A percentile compares a stretch with the other conserved stretches of the same genome.
Conservation (phyloP, 2,329 filamentous ascomycete genomes). For the Colletotrichum lupini region DNA sequence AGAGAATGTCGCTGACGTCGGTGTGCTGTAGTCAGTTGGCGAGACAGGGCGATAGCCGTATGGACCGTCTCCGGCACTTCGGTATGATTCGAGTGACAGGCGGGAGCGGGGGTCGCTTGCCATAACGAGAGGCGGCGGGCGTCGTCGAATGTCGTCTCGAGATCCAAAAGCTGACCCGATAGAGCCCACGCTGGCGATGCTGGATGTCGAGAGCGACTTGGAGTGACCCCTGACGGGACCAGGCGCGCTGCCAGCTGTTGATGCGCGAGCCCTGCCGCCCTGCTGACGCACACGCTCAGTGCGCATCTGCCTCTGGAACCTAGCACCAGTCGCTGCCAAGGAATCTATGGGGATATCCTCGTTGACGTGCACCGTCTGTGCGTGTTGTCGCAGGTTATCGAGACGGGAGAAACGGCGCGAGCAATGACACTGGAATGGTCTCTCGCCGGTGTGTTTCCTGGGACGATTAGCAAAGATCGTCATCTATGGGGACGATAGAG, state of each 20-base stretch:
- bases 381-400: conserved; percentile 96
- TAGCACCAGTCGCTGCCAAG: conserved; percentile 88
- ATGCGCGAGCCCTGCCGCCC: conserved; percentile 78
- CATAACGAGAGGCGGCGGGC: conserved; percentile 87
- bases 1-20: conserved; percentile 85
- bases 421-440: conserved; percentile 97
- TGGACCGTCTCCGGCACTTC: conserved; percentile 71
- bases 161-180: conserved; percentile 72
- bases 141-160: conserved; percentile 74
- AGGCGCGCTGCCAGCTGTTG: conserved; percentile 79
- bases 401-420: conserved; percentile 91
- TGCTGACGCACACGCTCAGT: conserved; percentile 85
- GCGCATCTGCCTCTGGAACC: conserved; percentile 91
- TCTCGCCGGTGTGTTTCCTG: conserved; percentile 97
- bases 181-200: conserved; percentile 81
- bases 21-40: conserved; percentile 81
- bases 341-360: conserved; percentile 96
- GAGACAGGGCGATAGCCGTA: conserved; percentile 76
- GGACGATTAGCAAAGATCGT: conserved; percentile 4
- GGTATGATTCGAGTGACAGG: conserved; percentile 75
- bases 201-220: conserved; percentile 87
- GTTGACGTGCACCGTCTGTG: conserved; percentile 96
- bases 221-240: conserved; percentile 82
- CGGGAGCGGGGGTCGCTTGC: conserved; percentile 75
- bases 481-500: background rate